Evolutionary conservation across 306 rosid species (phyloP).

Genomic region (Quercus glauca): DNA sequence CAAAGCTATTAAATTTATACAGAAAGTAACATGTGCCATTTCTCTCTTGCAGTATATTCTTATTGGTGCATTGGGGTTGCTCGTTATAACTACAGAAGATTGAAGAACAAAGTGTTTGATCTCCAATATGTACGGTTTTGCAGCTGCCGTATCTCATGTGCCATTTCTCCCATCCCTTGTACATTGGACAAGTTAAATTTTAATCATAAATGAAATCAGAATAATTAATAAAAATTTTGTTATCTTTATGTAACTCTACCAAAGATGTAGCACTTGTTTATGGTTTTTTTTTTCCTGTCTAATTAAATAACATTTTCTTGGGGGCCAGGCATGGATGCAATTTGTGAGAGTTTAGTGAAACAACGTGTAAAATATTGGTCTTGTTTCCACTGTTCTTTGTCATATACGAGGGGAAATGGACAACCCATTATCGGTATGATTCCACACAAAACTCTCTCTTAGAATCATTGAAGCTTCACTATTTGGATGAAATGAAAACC

Average conservation of each 20-base stretch:
- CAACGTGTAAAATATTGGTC: no score
- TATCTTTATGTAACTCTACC: background rate
- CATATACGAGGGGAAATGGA: no score
- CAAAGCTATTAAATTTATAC: background rate
- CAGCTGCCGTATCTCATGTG: slow-evolving; percentile 17
- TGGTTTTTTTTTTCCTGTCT: background rate
- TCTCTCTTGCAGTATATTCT: slow-evolving; percentile 61
- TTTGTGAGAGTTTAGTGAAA: no score
- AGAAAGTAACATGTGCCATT: slow-evolving; percentile 6
- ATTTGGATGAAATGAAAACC: no score
- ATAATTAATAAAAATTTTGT: slow-evolving; percentile 24
- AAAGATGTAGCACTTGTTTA: background rate
- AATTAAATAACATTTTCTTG: background rate
- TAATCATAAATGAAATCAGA: slow-evolving; percentile 16
- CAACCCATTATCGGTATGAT: no score
- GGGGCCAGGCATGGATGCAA: no score
- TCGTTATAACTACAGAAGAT: slow-evolving; percentile 73
- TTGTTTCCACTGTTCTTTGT: no score
- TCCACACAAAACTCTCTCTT: no score
- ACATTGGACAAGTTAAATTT: slow-evolving; percentile 17
- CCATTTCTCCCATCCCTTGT: background rate
- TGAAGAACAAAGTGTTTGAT: slow-evolving; percentile 30
- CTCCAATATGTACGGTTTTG: background rate
- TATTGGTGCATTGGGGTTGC: slow-evolving; percentile 72
- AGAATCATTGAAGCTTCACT: no score